Percentiles rank a stretch among this genome's conserved stretches.
phyloP scores from a whole-genome alignment of 495 filamentous ascomycete genomes.

The Penicillium paradoxum region DNA sequence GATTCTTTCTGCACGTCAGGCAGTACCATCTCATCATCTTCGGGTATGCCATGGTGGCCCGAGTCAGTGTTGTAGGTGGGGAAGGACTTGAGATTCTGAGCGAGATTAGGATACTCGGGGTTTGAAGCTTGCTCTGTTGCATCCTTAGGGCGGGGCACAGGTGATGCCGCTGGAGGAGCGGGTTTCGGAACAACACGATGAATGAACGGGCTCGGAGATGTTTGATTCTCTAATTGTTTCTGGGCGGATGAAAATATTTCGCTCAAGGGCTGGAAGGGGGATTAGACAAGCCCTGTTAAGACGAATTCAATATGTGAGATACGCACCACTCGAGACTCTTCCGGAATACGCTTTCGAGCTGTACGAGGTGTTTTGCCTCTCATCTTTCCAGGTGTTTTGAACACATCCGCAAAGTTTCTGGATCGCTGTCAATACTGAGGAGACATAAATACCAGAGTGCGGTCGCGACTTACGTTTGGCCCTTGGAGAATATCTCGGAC shows the following conservation, averaged over 20 bases:
- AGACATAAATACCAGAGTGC: background rate
- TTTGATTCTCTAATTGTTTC: conserved; percentile 35
- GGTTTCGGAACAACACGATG: conserved; percentile 35
- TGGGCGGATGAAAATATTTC: conserved; percentile 69
- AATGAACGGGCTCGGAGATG: conserved; percentile 30
- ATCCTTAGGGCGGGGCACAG: conserved; percentile 21
- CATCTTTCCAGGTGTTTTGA: conserved; percentile 94
- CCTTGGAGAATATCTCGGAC: conserved; percentile 83
- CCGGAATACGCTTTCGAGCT: conserved; percentile 59
- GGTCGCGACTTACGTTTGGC: conserved; percentile 63
- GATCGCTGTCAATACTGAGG: conserved; percentile 30
- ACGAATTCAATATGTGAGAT: conserved; percentile 18
- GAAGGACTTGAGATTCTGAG: conserved; percentile 37
- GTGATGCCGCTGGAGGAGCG: conserved; percentile 11
- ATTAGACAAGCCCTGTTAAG: conserved; percentile 14
- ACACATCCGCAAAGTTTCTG: conserved; percentile 83
- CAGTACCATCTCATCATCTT: conserved; percentile 39
- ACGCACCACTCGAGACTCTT: conserved; percentile 62
- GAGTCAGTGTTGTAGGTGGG: conserved; percentile 57
- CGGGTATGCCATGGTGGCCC: conserved; percentile 75
- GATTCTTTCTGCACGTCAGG: conserved; percentile 32
- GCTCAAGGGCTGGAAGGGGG: conserved; percentile 61
- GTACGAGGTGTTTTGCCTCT: conserved; percentile 91
- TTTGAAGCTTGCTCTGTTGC: conserved; percentile 17
- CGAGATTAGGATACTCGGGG: conserved; percentile 33